phyloP scores from a whole-genome alignment of 2,329 filamentous ascomycete species.

The Scedosporium minutisporum region DNA sequence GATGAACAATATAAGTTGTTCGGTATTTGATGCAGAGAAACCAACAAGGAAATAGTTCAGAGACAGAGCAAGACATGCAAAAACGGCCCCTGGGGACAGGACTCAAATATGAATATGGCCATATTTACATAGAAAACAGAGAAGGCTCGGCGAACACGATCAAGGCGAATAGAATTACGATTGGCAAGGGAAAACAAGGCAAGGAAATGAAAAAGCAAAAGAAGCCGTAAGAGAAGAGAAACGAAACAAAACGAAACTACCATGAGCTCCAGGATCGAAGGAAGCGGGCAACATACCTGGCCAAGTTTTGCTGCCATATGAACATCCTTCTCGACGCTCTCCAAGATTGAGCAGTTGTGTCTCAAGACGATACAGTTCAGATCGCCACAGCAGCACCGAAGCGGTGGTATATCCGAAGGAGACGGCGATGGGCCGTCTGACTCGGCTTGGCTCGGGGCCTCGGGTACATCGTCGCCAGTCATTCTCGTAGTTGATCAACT shows the following conservation, averaged over 20 bases:
- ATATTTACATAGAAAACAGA: not conserved
- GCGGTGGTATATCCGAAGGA: conserved; percentile 17
- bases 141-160: not conserved
- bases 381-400: conserved; percentile 78
- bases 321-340: conserved; percentile 79
- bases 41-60: not conserved
- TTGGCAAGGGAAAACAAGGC: not conserved
- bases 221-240: not conserved
- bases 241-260: not conserved
- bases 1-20: conserved; percentile 2
- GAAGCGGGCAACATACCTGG: conserved; percentile 56
- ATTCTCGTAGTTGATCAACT: not conserved
- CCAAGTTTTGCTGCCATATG: conserved; percentile 78
- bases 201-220: not conserved
- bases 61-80: conserved; percentile 3
- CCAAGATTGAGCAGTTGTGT: conserved; percentile 69
- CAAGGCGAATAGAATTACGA: not conserved
- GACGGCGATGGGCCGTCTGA: not conserved
- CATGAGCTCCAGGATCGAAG: not conserved
- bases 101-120: not conserved
- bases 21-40: conserved; percentile 14
- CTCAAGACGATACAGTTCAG: conserved; percentile 68
- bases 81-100: not conserved
- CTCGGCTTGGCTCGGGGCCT: not conserved
- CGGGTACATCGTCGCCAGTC: not conserved